phyloP scores from a whole-genome alignment of 176 grass and related monocot genomes.

The Bonia amplexicaulis region DNA sequence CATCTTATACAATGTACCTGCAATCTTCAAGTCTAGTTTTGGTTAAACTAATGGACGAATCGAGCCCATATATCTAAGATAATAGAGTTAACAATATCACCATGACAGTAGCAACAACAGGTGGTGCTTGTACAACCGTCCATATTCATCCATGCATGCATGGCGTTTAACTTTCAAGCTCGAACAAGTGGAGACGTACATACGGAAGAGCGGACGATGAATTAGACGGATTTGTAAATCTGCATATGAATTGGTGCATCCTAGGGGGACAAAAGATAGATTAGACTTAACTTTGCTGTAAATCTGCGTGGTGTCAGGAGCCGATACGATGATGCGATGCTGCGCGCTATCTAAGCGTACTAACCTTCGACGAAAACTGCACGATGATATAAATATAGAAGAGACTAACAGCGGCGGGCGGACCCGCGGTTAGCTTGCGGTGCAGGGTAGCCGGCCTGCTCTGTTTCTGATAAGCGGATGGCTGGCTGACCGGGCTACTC shows the following conservation, averaged over 20 bases:
- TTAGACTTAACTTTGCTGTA: constrained; percentile 16
- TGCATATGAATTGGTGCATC: constrained; percentile 8
- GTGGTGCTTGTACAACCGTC: neutral
- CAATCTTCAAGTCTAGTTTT: neutral
- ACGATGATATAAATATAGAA: neutral
- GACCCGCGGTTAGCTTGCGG: neutral
- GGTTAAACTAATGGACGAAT: neutral
- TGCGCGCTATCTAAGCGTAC: constrained; percentile 9
- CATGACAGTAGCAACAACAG: neutral
- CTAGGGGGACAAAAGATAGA: neutral
- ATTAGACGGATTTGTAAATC: neutral
- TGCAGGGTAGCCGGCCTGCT: neutral
- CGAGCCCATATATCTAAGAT: neutral
- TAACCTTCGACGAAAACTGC: constrained; percentile 12
- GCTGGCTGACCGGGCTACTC: neutral
- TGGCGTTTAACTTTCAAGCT: neutral
- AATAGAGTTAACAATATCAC: neutral
- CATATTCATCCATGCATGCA: neutral
- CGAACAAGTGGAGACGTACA: neutral
- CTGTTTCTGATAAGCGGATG: neutral
- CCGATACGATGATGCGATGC: constrained; percentile 29
- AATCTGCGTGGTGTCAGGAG: constrained; percentile 26
- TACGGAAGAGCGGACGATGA: neutral
- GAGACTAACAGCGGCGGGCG: neutral
- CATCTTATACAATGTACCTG: neutral